Evolutionary conservation across 2,329 filamentous ascomycete species (phyloP).

Genomic region (Aurifilum marmelostoma): DNA sequence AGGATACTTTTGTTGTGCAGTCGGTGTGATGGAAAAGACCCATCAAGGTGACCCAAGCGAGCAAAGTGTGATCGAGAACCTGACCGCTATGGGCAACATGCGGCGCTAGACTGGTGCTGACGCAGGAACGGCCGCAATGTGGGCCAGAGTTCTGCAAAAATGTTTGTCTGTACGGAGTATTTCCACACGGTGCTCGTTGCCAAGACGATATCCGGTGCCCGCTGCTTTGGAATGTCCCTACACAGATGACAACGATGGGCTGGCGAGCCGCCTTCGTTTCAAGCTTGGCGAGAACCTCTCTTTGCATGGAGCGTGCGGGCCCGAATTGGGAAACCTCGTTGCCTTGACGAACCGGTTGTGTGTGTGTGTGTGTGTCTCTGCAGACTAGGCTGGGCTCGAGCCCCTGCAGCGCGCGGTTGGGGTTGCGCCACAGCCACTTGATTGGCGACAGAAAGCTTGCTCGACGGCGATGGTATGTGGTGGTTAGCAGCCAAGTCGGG

Average conservation of each 20-base stretch:
- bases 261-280: slow-evolving; percentile 17
- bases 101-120: slow-evolving; percentile 26
- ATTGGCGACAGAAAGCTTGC: background rate
- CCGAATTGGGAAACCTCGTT: background rate
- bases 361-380: background rate
- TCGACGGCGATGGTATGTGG: background rate
- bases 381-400: background rate
- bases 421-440: slow-evolving; percentile 6
- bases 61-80: background rate
- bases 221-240: slow-evolving; percentile 1
- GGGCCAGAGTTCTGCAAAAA: slow-evolving; percentile 12
- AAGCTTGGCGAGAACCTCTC: slow-evolving; percentile 15
- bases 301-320: background rate
- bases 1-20: background rate
- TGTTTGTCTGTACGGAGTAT: slow-evolving; percentile 9
- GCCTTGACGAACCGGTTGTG: background rate
- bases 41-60: background rate
- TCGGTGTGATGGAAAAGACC: background rate
- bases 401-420: background rate
- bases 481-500: background rate
- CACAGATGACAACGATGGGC: slow-evolving; percentile 19
- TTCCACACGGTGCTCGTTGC: background rate
- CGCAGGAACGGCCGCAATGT: slow-evolving; percentile 25
- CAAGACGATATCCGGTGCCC: background rate
- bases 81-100: slow-evolving; percentile 17